Evolutionary conservation across 1,284 basidiomycete genomes (phyloP), one percentile per base, ranked within the genome.

Genomic region (Microstroma glucosiphilum): DNA sequence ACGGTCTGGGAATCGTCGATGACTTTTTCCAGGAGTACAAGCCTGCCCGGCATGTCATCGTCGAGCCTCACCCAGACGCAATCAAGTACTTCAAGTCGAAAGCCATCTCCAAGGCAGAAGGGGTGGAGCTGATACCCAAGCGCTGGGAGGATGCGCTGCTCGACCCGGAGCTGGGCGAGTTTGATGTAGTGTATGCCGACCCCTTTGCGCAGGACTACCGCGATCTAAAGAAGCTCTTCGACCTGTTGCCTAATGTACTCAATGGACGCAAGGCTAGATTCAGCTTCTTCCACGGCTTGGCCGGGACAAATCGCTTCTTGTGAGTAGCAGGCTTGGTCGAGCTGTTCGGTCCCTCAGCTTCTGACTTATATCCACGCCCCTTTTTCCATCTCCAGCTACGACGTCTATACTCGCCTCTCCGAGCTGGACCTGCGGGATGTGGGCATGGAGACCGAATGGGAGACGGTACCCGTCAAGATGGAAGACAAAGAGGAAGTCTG

Each of bases 201-300:
- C 92, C 92, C 0, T 96, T 96, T 80, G 88, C 89, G 0, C 92
- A 97, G 78, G 85, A 89, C 59, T 97, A 96, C 80, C 83, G 65
- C 86, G 89, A 89, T 66, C 83, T 97, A 42, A 86, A 86, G 69
- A 80, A 82, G 21, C 96, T 97, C 81, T 97, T 98, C 79, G 86
- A 88, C 63, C 82, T 85, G 57, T 80, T 96, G 0, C 91, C 91
- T 0, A 85, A 89, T 74, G 82, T 97, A 1, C 82, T 97, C n/a
- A 83, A 85, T 25, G 87, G 88, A 0, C 85, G 88, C 8, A 82
- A 87, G 2, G 87, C 90, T 19, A 82, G 87, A 19, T 78, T 78
- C 79, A 89, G 91, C 62, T 98, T 97, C 82, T 98, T 97, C 85
- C 92, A 98, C 77, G 94, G 94, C 4, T 84, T 98, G 0, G 96